Evolutionary conservation across 2,329 filamentous ascomycete species (phyloP).

Genomic region (Byssochlamys sp.): DNA sequence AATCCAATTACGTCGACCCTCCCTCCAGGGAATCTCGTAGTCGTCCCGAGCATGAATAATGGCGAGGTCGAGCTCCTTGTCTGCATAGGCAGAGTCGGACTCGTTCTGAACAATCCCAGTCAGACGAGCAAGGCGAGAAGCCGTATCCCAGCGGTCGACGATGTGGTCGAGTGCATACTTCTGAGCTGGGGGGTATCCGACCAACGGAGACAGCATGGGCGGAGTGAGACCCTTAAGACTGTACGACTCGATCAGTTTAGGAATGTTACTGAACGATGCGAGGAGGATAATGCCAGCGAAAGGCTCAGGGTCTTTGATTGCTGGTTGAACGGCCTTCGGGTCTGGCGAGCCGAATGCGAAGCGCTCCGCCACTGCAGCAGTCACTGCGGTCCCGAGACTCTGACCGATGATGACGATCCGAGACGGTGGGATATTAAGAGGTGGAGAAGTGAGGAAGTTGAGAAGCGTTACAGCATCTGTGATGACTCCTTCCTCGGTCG

Average conservation of each 20-base stretch:
- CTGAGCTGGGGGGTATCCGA: conserved; percentile 55
- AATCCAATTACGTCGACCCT: conserved; percentile 32
- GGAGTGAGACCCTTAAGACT: conserved; percentile 69
- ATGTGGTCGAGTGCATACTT: conserved; percentile 53
- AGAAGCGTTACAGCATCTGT: conserved; percentile 65
- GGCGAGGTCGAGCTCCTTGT: conserved; percentile 51
- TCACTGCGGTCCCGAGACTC: conserved; percentile 78
- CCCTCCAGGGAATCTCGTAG: conserved; percentile 64
- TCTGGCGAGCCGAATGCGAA: conserved; percentile 45
- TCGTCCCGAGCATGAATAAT: conserved; percentile 76
- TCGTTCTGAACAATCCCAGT: conserved; percentile 31
- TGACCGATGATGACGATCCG: conserved; percentile 77
- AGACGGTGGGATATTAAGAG: conserved; percentile 56
- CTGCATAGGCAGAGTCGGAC: conserved; percentile 44
- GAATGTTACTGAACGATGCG: conserved; percentile 66
- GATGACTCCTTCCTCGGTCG: conserved; percentile 71
- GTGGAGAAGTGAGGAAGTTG: conserved; percentile 50
- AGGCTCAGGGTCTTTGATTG: conserved; percentile 40
- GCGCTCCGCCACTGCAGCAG: conserved; percentile 61
- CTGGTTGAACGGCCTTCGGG: conserved; percentile 30
- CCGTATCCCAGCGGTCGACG: conserved; percentile 73
- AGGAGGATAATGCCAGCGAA: conserved; percentile 75
- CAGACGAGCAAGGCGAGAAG: conserved; percentile 48
- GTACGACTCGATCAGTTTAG: conserved; percentile 66
- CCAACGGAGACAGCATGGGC: conserved; percentile 62